Evolutionary conservation across 2,329 filamentous ascomycete species (phyloP).

Genomic region (Fusarium armeniacum): DNA sequence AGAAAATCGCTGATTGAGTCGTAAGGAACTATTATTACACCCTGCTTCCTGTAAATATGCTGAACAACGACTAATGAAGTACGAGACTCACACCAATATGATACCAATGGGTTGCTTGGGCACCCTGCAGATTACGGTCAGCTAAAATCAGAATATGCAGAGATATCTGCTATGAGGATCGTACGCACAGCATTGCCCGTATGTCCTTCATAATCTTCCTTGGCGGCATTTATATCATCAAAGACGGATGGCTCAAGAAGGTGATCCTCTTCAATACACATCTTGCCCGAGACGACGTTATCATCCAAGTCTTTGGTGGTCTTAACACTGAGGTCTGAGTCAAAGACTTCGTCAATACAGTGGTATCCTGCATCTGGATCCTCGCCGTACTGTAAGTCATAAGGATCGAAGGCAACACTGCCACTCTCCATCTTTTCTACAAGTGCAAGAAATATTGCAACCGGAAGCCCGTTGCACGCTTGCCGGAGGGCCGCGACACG

Average conservation of each 20-base stretch:
- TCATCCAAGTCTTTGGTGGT: conserved; percentile 49
- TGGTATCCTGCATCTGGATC: conserved; percentile 24
- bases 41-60: conserved; percentile 17
- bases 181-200: conserved; percentile 49
- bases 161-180: neutral
- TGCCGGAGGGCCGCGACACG: conserved; percentile 48
- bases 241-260: conserved; percentile 48
- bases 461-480: conserved; percentile 43
- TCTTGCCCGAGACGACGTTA: neutral
- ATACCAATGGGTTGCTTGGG: conserved; percentile 47
- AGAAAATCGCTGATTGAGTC: conserved; percentile 36
- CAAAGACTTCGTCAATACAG: conserved; percentile 26
- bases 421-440: conserved; percentile 52
- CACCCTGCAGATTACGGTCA: conserved; percentile 27
- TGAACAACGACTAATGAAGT: neutral
- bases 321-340: conserved; percentile 36
- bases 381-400: conserved; percentile 4
- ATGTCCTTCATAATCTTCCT: conserved; percentile 49
- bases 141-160: neutral
- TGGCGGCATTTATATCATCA: conserved; percentile 9
- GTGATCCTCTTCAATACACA: conserved; percentile 14
- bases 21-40: conserved; percentile 40
- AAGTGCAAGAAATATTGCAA: conserved; percentile 54
- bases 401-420: neutral
- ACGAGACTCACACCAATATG: conserved; percentile 34